Percentiles rank a stretch among this genome's conserved stretches.
Evolutionary conservation across 345 rosid genomes (phyloP).

Genomic region (Aethionema arabicum): DNA sequence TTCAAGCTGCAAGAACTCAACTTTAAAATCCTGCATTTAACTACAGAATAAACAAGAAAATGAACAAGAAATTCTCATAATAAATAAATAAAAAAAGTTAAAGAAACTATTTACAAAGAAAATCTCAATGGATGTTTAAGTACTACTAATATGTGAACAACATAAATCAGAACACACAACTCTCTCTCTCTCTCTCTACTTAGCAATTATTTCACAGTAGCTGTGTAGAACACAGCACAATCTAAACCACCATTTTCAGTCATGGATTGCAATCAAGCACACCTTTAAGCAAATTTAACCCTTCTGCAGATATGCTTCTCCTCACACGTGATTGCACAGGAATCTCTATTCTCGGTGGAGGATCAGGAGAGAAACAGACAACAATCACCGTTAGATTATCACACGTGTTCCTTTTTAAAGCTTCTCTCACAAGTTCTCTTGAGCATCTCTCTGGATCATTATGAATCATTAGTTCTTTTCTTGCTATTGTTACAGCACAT

Average conservation of each 20-base stretch:
- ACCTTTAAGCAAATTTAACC: slow-evolving; percentile 78
- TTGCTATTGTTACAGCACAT: slow-evolving; percentile 76
- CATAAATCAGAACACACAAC: slow-evolving; percentile 29
- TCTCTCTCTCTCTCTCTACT: slow-evolving; percentile 31
- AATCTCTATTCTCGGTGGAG: slow-evolving; percentile 81
- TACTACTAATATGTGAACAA: slow-evolving; percentile 16
- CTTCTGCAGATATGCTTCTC: slow-evolving; percentile 87
- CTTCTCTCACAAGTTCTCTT: slow-evolving; percentile 86
- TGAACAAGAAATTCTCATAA: slow-evolving; percentile 21
- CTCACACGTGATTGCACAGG: slow-evolving; percentile 55
- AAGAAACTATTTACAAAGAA: slow-evolving; percentile 30
- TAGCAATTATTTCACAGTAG: slow-evolving; percentile 23
- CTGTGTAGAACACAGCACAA: neutral
- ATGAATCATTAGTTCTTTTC: slow-evolving; percentile 88
- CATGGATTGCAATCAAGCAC: slow-evolving; percentile 66
- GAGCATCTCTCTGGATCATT: slow-evolving; percentile 97
- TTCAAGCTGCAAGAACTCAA: too few species aligned
- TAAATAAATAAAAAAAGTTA: slow-evolving; percentile 14
- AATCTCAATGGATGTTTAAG: slow-evolving; percentile 32
- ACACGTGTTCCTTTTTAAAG: slow-evolving; percentile 69
- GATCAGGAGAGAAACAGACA: slow-evolving; percentile 77
- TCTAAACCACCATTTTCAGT: neutral
- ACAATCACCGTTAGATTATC: slow-evolving; percentile 86
- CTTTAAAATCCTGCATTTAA: too few species aligned
- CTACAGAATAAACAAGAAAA: neutral